Conservation (phyloP, 805 yeast species). For the Kregervanrija pseudodelftensis region DNA sequence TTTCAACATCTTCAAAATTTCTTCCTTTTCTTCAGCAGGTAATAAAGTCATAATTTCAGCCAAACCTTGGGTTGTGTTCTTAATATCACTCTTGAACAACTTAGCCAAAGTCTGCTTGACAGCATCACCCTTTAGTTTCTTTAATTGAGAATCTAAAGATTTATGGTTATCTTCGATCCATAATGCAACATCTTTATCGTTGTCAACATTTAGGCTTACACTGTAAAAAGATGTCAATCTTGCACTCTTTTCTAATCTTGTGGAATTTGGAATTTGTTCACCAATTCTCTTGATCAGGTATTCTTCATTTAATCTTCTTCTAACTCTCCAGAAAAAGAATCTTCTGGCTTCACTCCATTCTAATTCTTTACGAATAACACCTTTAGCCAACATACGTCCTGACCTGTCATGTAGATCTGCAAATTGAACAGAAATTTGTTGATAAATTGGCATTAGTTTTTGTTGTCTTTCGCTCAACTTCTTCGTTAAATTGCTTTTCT, state of each 20-base stretch:
- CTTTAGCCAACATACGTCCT: conserved; percentile 95
- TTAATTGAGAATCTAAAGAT: conserved; percentile 51
- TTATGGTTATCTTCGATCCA: conserved; percentile 81
- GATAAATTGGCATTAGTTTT: conserved; percentile 76
- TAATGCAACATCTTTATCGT: conserved; percentile 71
- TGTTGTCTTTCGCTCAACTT: conserved; percentile 74
- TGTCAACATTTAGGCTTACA: conserved; percentile 53
- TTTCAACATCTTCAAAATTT: conserved; percentile 26
- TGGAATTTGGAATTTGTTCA: conserved; percentile 50
- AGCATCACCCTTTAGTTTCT: conserved; percentile 57
- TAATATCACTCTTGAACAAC: conserved; percentile 46
- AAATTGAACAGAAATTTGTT: conserved; percentile 89
- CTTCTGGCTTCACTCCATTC: conserved; percentile 88
- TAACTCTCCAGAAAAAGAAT: conserved; percentile 97
- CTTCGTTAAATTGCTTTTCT: conserved; percentile 55
- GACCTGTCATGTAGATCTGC: conserved; percentile 98
- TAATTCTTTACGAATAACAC: conserved; percentile 76
- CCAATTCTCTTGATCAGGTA: conserved; percentile 71
- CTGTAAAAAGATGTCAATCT: conserved; percentile 87
- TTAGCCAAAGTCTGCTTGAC: conserved; percentile 59
- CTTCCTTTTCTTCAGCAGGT: conserved; percentile 48
- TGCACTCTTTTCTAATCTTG: conserved; percentile 76
- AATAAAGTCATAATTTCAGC: conserved; percentile 46
- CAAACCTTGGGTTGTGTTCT: conserved; percentile 47
- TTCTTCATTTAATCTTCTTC: conserved; percentile 92